phyloP scores from a whole-genome alignment of 371 early-diverging fungal genomes.

The Mortierella sp. region DNA sequence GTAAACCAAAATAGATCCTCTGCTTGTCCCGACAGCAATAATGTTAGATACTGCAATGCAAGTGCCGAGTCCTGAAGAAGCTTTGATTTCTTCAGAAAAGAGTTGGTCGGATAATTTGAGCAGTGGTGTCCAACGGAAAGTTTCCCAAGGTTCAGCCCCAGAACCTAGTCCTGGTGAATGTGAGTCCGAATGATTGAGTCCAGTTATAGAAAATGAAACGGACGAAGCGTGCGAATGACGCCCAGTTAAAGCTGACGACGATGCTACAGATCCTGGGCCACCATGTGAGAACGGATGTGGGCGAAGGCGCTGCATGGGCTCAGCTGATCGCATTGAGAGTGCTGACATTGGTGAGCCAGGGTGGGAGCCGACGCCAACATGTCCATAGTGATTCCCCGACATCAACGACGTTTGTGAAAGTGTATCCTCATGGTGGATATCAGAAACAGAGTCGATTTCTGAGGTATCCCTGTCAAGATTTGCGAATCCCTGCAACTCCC shows the following conservation, averaged over 20 bases:
- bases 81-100: conserved; percentile 69
- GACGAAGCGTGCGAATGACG: conserved; percentile 49
- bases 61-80: conserved; percentile 34
- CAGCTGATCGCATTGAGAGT: conserved; percentile 28
- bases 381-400: conserved; percentile 46
- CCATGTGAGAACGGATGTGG: conserved; percentile 30
- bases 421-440: conserved; percentile 48
- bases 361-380: conserved; percentile 16
- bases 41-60: conserved; percentile 54
- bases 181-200: conserved; percentile 35
- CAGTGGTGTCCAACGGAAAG: conserved; percentile 82
- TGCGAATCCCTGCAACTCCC: conserved; percentile 43
- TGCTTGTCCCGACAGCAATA: conserved; percentile 83
- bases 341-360: conserved; percentile 44
- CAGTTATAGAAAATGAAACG: conserved; percentile 42
- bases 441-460: conserved; percentile 47
- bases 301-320: conserved; percentile 47
- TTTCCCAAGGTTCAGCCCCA: conserved; percentile 71
- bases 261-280: conserved; percentile 51
- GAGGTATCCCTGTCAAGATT: conserved; percentile 27
- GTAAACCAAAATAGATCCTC: conserved; percentile 79
- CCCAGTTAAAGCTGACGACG: conserved; percentile 51
- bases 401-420: conserved; percentile 50
- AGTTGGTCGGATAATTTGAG: conserved; percentile 75
- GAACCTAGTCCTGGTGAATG: conserved; percentile 37